A percentile compares a stretch with the other conserved stretches of the same genome.
Conservation (phyloP, 257 asterid species). For the Petunia axillaris region DNA sequence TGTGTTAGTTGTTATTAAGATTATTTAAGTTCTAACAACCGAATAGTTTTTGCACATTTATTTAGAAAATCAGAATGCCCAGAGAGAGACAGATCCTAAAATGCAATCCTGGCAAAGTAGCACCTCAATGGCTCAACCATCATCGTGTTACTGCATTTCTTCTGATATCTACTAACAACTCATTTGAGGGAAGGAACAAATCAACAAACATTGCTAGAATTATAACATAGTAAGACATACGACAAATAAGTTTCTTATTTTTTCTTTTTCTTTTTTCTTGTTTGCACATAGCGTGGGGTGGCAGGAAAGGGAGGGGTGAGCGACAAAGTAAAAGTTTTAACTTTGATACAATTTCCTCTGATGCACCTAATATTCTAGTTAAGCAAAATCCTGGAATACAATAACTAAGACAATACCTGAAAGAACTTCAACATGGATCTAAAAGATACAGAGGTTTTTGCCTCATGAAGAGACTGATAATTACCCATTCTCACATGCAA, state of each 20-base stretch:
- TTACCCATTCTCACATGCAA: background rate
- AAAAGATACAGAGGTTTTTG: background rate
- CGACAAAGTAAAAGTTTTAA: background rate
- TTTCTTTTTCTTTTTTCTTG: background rate
- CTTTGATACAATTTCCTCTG: background rate
- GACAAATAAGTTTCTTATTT: background rate
- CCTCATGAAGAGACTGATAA: background rate
- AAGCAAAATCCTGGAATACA: constrained; percentile 12
- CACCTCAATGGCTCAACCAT: background rate
- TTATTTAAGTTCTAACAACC: background rate
- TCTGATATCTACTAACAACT: background rate
- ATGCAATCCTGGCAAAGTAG: background rate
- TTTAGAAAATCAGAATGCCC: background rate
- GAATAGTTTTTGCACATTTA: background rate
- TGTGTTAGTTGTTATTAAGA: background rate
- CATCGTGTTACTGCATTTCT: background rate
- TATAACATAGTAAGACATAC: background rate
- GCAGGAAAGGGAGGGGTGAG: background rate
- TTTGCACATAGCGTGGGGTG: background rate
- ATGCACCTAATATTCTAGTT: background rate
- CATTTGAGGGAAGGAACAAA: background rate
- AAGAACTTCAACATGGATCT: background rate
- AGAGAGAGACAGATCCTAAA: background rate
- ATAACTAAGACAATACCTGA: background rate
- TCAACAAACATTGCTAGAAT: background rate